Percentiles rank a stretch among this genome's conserved stretches.
Conservation (phyloP, 495 filamentous ascomycete genomes). For the Pseudoneurospora amorphoporcata region DNA sequence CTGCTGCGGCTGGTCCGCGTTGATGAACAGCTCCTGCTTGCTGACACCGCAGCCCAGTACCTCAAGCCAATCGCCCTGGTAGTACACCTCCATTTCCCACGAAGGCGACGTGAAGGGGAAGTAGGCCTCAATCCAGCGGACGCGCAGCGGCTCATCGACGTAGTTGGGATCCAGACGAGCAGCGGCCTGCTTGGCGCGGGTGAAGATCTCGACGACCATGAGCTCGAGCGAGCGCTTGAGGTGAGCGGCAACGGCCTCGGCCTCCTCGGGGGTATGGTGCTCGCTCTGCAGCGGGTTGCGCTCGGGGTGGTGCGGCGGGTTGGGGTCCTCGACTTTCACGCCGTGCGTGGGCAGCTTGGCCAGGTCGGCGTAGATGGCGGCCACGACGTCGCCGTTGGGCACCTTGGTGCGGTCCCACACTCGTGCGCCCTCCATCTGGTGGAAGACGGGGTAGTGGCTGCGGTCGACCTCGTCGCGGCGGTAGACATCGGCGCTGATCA, state of each 20-base stretch:
- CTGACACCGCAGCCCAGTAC: slow-evolving; percentile 88
- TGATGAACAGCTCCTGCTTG: slow-evolving; percentile 64
- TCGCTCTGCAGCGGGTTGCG: slow-evolving; percentile 72
- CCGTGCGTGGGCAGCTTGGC: slow-evolving; percentile 57
- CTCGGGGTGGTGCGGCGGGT: slow-evolving; percentile 66
- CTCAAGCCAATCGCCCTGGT: slow-evolving; percentile 91
- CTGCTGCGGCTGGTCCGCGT: slow-evolving; percentile 63
- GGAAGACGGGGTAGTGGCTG: slow-evolving; percentile 92
- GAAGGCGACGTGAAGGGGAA: slow-evolving; percentile 92
- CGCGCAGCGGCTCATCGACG: slow-evolving; percentile 57
- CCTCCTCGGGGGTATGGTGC: slow-evolving; percentile 64
- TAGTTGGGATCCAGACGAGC: slow-evolving; percentile 36
- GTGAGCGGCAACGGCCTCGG: slow-evolving; percentile 73
- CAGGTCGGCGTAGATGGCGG: slow-evolving; percentile 55
- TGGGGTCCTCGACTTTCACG: slow-evolving; percentile 72
- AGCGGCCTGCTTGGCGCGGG: slow-evolving; percentile 59
- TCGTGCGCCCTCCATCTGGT: slow-evolving; percentile 94
- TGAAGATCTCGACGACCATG: slow-evolving; percentile 84
- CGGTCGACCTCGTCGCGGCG: slow-evolving; percentile 89
- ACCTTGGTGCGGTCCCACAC: slow-evolving; percentile 69
- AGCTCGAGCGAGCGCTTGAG: slow-evolving; percentile 82
- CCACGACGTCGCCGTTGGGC: slow-evolving; percentile 48
- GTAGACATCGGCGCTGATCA: slow-evolving; percentile 94
- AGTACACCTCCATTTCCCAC: slow-evolving; percentile 94
- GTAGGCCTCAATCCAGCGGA: slow-evolving; percentile 94